These are phyloP conservation scores for Ophiocordyceps sinensis DNA, from an alignment of 2,329 filamentous ascomycete genomes.

Conservation along the genomic window DNA sequence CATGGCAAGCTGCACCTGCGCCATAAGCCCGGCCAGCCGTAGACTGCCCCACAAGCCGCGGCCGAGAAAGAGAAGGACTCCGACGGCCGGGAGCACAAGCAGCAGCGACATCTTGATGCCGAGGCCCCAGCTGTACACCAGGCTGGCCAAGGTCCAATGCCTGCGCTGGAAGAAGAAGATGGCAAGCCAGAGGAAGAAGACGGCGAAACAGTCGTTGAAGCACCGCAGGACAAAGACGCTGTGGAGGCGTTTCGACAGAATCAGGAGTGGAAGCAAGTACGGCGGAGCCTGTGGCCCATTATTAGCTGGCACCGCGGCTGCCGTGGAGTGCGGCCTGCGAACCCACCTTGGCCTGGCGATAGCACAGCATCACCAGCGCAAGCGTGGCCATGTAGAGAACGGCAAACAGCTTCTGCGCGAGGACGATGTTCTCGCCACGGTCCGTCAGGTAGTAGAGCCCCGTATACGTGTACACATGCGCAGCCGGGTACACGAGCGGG, in stretches of 20 bases:
- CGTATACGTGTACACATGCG: constrained; percentile 84
- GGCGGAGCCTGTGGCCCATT: constrained; percentile 49
- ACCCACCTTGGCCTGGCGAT: constrained; percentile 56
- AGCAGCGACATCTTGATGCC: constrained; percentile 94
- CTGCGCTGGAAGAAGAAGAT: constrained; percentile 64
- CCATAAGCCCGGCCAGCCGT: constrained; percentile 55
- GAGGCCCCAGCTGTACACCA: constrained; percentile 64
- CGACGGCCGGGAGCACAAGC: constrained; percentile 69
- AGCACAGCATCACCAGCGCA: constrained; percentile 67
- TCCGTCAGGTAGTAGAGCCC: constrained; percentile 65
- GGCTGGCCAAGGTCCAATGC: constrained; percentile 56
- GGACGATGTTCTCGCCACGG: constrained; percentile 57
- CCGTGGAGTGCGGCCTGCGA: neutral
- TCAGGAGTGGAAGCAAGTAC: constrained; percentile 73
- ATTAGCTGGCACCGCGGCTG: neutral
- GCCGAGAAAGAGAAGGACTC: constrained; percentile 59
- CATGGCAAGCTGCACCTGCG: constrained; percentile 59
- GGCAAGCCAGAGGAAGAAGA: constrained; percentile 69
- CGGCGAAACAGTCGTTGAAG: constrained; percentile 92
- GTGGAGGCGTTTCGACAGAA: constrained; percentile 83
- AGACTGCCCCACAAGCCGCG: constrained; percentile 52
- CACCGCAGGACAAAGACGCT: constrained; percentile 84
- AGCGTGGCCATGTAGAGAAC: constrained; percentile 65
- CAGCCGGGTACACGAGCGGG: constrained; percentile 87
- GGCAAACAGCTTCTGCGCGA: constrained; percentile 76